Evolutionary conservation across 441 rosid genomes (phyloP), one percentile per base, ranked within the genome.

Genomic region (Biscutella laevigata): DNA sequence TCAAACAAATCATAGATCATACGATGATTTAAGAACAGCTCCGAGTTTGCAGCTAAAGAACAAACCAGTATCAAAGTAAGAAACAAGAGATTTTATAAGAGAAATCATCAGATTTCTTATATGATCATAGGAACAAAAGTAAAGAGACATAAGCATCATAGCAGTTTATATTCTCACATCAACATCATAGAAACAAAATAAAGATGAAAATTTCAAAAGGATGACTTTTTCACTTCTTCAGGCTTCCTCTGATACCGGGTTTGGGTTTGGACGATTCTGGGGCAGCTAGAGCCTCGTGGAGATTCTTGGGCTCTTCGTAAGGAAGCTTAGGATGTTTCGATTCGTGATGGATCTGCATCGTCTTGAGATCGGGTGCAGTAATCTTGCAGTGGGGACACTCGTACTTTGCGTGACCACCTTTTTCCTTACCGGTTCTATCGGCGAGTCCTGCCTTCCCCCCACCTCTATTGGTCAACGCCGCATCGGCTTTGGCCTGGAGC

Each of bases 291-390:
- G 43, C 67, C 63, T 74, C 75, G 48, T 88, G 99, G 12, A 60
- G 84, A 63, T 92, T 88, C 62, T 62, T 84, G 0, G 73, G 52
- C 53, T 88, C 97, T 10, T 82, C 95, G 28, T 62, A 88, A 16
- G 88, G 86, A 26, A 92, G 12, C 74, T 86, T 92, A 0, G 99
- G 95, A 52, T 92, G 99, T 59, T 79, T 82, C 12, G 99, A 79
- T 3, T 85, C 95, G 54, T 88, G 99, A 54, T 92, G 97, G 70
- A 88, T 88, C 83, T 88, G 88, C 99, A 88, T 92, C 17, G 95
- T 70, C 56, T 88, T 92, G 14, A 82, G 1, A 65, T 88, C 97
- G 0, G 95, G 99, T 3, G 68, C 95, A 0, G 87, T 88, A 21
- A 25, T 58, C 68, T 84, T 94, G 77, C 99, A 94, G 75, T 62